These are phyloP conservation scores for Rhodotorula paludigena DNA, from an alignment of 768 basidiomycete genomes.

Conservation along the genomic window DNA sequence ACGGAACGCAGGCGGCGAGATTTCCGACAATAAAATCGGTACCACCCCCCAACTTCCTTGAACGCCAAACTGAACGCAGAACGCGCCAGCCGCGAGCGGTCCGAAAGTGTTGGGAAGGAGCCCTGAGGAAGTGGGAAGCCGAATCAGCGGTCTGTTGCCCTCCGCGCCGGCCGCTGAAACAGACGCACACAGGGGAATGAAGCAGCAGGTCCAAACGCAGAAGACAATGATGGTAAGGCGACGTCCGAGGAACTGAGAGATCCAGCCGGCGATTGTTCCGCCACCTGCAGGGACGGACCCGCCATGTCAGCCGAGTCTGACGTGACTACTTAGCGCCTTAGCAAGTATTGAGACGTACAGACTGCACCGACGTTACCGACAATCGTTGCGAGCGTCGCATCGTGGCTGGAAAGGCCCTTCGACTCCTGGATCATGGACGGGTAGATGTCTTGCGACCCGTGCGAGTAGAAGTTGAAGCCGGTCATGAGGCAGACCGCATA, in stretches of 20 bases:
- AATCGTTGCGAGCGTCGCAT: constrained; percentile 38
- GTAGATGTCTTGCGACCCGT: constrained; percentile 56
- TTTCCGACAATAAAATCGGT: constrained; percentile 75
- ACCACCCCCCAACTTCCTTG: constrained; percentile 43
- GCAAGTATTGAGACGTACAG: too few relatives aligned
- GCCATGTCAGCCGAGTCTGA: too few relatives aligned
- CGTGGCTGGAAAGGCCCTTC: constrained; percentile 34
- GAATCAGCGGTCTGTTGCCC: too few relatives aligned
- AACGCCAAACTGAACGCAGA: constrained; percentile 63
- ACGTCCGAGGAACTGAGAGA: constrained; percentile 72
- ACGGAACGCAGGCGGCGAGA: constrained; percentile 82
- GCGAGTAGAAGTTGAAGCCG: constrained; percentile 56
- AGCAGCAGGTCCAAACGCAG: constrained; percentile 55
- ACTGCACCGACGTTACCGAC: constrained; percentile 46
- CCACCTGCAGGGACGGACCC: too few relatives aligned
- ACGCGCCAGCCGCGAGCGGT: constrained; percentile 72
- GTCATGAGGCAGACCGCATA: constrained; percentile 54
- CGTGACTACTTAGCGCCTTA: too few relatives aligned
- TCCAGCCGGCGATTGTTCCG: constrained; percentile 8
- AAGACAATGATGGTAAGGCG: constrained; percentile 72
- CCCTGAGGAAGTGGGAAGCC: too few relatives aligned
- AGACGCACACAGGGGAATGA: constrained; percentile 62
- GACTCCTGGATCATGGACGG: constrained; percentile 30
- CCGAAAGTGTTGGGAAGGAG: constrained; percentile 67
- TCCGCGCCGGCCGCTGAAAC: too few relatives aligned